phyloP scores from a whole-genome alignment of 1,284 basidiomycete genomes.

The Laetiporus sulphureus region DNA sequence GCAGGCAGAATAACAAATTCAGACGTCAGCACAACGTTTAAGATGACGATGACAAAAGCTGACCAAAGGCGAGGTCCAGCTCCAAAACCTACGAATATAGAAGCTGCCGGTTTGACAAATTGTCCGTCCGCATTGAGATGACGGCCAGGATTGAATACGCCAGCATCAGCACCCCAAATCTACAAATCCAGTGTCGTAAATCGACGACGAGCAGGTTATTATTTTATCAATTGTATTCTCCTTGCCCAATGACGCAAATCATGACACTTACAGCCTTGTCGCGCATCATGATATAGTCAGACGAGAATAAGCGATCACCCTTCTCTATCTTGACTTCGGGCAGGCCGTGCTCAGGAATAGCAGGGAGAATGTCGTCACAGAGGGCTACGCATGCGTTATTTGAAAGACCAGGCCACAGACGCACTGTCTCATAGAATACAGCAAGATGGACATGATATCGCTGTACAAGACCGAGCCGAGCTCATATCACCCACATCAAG shows the following conservation, averaged over 20 bases:
- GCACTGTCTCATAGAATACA: slow-evolving; percentile 21
- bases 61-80: slow-evolving; percentile 19
- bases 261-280: slow-evolving; percentile 1
- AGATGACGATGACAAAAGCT: neutral
- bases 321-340: slow-evolving; percentile 13
- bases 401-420: slow-evolving; percentile 23
- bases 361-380: slow-evolving; percentile 19
- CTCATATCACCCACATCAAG: neutral
- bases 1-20: too few relatives aligned
- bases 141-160: slow-evolving; percentile 16
- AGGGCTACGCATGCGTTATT: slow-evolving; percentile 21
- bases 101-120: slow-evolving; percentile 15
- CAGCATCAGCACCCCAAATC: slow-evolving; percentile 16
- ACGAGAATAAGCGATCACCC: slow-evolving; percentile 23
- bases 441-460: slow-evolving; percentile 17
- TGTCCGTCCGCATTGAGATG: slow-evolving; percentile 14
- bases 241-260: neutral
- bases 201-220: neutral
- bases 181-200: too few relatives aligned
- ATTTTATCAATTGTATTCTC: too few relatives aligned
- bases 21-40: neutral
- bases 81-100: slow-evolving; percentile 19
- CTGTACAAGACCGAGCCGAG: slow-evolving; percentile 1
- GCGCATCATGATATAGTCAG: slow-evolving; percentile 20
- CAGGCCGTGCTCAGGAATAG: slow-evolving; percentile 12